Conservation (phyloP, 2,329 filamentous ascomycete genomes). For the Phaeosphaeria sp. region DNA sequence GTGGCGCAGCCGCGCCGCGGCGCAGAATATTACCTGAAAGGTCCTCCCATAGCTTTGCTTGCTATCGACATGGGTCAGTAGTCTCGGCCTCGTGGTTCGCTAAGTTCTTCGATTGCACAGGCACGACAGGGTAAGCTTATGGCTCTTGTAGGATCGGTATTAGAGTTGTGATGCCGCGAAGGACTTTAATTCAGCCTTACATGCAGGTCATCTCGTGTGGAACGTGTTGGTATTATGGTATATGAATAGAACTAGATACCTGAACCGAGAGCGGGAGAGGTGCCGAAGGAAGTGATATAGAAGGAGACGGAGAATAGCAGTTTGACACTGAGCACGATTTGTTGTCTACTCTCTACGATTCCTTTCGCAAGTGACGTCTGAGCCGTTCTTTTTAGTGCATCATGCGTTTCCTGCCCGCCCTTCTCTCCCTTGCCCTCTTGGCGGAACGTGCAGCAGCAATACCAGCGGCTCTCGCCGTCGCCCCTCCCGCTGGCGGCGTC, state of each 20-base stretch:
- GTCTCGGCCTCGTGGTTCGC: neutral
- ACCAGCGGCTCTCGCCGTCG: neutral
- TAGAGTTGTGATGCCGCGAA: neutral
- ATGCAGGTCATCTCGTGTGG: neutral
- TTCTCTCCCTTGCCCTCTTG: neutral
- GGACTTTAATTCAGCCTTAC: constrained; percentile 3
- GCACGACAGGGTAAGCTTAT: neutral
- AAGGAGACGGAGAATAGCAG: neutral
- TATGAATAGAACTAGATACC: neutral
- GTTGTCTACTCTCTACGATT: neutral
- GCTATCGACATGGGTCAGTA: neutral
- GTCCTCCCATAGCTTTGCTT: no score
- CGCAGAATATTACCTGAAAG: no score
- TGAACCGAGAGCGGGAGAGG: neutral
- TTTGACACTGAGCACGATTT: neutral
- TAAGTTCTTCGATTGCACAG: neutral
- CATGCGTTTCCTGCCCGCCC: neutral
- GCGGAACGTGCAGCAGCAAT: constrained; percentile 1
- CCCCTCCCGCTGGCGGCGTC: constrained; percentile 22
- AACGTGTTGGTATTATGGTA: neutral
- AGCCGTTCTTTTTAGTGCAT: neutral
- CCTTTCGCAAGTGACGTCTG: no score
- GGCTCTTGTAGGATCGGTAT: neutral
- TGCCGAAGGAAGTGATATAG: neutral
- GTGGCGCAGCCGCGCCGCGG: neutral